Base-by-base conservation (phyloP, 306 rosid species). In the Hippophae rhamnoides region DNA sequence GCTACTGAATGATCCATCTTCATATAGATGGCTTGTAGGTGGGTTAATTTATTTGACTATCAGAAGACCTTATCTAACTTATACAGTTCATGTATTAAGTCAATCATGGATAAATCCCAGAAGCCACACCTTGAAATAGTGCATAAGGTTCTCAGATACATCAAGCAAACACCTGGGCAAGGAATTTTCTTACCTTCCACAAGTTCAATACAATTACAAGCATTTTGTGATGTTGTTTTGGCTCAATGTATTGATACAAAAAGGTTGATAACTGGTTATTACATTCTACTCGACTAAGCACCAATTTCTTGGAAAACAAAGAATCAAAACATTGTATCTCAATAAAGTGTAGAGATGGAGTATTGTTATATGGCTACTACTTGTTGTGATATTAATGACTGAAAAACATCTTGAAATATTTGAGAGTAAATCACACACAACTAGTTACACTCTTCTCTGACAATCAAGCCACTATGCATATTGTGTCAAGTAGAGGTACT, bases 41-140 rank as follows among this genome's bases (percentile, higher is more conserved):
- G 18, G 58, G 26, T 23, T 54, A 26, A 54, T 54, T 23, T 54
- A 54, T 27, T 26, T 54, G 58, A 54, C 58, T 6, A 54, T 54
- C 25, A 23, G 5, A 54, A 14, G 13, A 27, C 10, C 38, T n/a
- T 13, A 56, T 5, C 5, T 31, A n/a, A 9, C 40, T 5, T 40
- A 56, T 56, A 9, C 46, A 38, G 5, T 51, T 0, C 11, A 63
- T 1, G 1, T 9, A 2, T 7, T 14, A 7, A 63, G 9, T 13
- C 43, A 27, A 6, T 63, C 2, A 1, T 42, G 4, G 41, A 7
- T 0, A n/a, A 23, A 7, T 58, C 60, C 12, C 6, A 23, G 3
- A 2, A 2, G 0, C 42, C 8, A 8, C 51, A 43, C 11, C 23
- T 43, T n/a, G 18, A 13, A 61, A 5, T 12, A 1, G n/a, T 3